These are phyloP conservation scores for Pulicaria dysenterica DNA, from an alignment of 129 eudicot species.

Conservation along the genomic window DNA sequence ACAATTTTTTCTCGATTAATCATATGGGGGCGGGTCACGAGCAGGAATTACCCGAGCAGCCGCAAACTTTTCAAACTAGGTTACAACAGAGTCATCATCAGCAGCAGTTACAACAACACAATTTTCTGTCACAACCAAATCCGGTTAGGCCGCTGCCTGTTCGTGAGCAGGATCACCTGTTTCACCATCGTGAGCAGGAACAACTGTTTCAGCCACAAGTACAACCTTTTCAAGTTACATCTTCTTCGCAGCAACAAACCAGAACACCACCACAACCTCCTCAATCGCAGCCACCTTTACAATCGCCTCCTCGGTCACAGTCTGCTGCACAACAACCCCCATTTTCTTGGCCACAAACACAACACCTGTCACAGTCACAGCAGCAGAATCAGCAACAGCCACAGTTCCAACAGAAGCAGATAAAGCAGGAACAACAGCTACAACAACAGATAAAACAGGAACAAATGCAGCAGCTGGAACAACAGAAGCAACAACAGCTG, in stretches of 20 bases:
- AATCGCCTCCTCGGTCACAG: slow-evolving; percentile 10
- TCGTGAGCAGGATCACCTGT: slow-evolving; percentile 32
- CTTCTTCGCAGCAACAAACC: slow-evolving; percentile 22
- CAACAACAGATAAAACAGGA: not conserved
- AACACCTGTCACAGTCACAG: slow-evolving; percentile 15
- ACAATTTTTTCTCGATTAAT: slow-evolving; percentile 39
- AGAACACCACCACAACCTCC: slow-evolving; percentile 15
- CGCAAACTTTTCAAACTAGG: slow-evolving; percentile 29
- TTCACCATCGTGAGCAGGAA: slow-evolving; percentile 32
- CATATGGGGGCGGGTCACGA: slow-evolving; percentile 28
- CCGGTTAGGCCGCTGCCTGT: slow-evolving; percentile 28
- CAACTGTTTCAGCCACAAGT: slow-evolving; percentile 37
- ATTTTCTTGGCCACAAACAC: slow-evolving; percentile 27
- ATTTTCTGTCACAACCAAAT: slow-evolving; percentile 31
- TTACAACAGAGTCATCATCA: slow-evolving; percentile 29
- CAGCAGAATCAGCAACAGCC: not conserved
- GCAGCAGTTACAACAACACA: slow-evolving; percentile 36
- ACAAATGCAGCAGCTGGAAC: no score
- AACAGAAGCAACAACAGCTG: no score
- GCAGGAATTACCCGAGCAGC: slow-evolving; percentile 27
- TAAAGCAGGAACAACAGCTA: slow-evolving; percentile 8
- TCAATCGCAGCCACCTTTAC: slow-evolving; percentile 21
- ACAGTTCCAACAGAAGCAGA: slow-evolving; percentile 1
- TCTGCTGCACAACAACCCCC: slow-evolving; percentile 21
- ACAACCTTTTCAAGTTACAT: slow-evolving; percentile 34